Conservation (phyloP, 495 filamentous ascomycete genomes). For the Neurospora tetrasperma region DNA sequence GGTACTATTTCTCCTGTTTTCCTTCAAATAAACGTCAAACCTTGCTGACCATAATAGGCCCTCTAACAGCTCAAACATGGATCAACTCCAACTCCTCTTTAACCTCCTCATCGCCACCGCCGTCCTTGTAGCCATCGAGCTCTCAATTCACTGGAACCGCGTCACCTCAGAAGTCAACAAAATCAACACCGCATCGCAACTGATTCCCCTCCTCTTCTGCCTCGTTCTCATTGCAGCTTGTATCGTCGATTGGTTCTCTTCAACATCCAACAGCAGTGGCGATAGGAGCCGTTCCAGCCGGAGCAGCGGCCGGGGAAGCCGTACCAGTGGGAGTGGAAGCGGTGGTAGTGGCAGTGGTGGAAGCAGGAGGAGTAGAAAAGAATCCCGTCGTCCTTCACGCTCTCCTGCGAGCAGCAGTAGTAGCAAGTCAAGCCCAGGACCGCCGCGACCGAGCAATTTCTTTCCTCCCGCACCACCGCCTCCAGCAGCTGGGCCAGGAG, state of each 20-base stretch:
- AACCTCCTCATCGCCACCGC: conserved; percentile 18
- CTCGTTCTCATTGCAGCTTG: conserved; percentile 4
- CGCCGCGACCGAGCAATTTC: neutral
- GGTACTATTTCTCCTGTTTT: neutral
- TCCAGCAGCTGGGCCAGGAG: neutral
- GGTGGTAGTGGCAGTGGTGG: conserved; percentile 1
- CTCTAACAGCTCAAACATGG: conserved; percentile 3
- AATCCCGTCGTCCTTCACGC: neutral
- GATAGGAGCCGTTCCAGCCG: neutral
- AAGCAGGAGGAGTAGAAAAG: neutral
- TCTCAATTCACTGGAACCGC: conserved; percentile 31
- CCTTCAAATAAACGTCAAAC: neutral
- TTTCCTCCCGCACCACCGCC: neutral
- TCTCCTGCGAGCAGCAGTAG: neutral
- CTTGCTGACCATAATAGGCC: neutral
- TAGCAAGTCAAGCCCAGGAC: neutral
- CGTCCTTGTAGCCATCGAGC: conserved; percentile 27
- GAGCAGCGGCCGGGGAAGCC: neutral
- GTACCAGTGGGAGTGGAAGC: neutral
- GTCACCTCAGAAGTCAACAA: conserved; percentile 12
- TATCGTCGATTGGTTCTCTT: conserved; percentile 1
- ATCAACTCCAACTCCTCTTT: conserved; percentile 12
- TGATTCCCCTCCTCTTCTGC: conserved; percentile 28
- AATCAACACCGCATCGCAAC: conserved; percentile 22
- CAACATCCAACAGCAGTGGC: neutral